Evolutionary conservation across 148 eudicot species (phyloP).

Genomic region (Nyssa sinensis): DNA sequence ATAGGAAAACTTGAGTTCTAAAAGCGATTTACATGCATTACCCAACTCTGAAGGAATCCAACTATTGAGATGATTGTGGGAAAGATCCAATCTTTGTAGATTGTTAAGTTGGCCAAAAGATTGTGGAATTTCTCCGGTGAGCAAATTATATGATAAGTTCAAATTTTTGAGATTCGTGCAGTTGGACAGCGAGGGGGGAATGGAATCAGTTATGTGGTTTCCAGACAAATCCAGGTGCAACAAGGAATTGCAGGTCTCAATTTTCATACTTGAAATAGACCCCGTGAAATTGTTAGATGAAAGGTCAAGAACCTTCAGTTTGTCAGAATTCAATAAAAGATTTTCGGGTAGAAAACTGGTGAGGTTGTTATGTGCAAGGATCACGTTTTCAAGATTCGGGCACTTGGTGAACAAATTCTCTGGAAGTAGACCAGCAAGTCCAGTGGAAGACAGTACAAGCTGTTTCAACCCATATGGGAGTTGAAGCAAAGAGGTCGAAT

Average conservation of each 20-base stretch:
- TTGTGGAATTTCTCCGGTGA: conserved; percentile 56
- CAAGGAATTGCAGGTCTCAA: conserved; percentile 42
- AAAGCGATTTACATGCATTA: conserved; percentile 56
- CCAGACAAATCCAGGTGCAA: conserved; percentile 48
- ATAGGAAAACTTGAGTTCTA: conserved; percentile 54
- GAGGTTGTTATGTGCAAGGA: conserved; percentile 68
- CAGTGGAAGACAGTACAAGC: conserved; percentile 52
- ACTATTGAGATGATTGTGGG: conserved; percentile 67
- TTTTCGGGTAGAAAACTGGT: conserved; percentile 50
- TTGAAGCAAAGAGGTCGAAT: conserved; percentile 58
- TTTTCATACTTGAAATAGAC: conserved; percentile 26
- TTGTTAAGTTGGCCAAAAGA: conserved; percentile 45
- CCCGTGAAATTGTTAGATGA: conserved; percentile 58
- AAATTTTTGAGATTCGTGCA: conserved; percentile 47
- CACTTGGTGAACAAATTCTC: conserved; percentile 37
- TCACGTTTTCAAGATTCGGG: conserved; percentile 52
- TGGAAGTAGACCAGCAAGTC: conserved; percentile 59
- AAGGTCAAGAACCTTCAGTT: conserved; percentile 59
- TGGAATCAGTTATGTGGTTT: conserved; percentile 42
- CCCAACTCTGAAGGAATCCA: conserved; percentile 66
- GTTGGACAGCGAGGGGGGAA: conserved; percentile 39
- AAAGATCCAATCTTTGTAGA: conserved; percentile 68
- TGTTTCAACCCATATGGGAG: conserved; percentile 58
- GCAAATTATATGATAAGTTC: conserved; percentile 53
- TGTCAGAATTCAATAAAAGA: conserved; percentile 35